phyloP scores from a whole-genome alignment of 495 filamentous ascomycete genomes.

The Penicillium cataractarum region DNA sequence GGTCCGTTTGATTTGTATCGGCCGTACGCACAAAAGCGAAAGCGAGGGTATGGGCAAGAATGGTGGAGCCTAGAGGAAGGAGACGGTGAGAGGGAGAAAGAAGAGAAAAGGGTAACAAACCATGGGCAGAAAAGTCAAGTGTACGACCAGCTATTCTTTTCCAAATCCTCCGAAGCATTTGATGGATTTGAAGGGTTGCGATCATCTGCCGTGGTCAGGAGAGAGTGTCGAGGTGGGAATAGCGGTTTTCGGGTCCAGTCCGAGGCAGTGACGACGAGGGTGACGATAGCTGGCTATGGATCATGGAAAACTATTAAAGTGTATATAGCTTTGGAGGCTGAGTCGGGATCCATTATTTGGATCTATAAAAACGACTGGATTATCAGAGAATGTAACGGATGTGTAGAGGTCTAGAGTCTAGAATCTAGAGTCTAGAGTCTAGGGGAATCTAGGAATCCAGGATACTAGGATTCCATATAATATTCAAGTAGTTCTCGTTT shows the following conservation, averaged over 20 bases:
- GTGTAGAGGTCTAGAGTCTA: no score
- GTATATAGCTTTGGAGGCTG: not conserved
- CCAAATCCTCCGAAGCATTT: not conserved
- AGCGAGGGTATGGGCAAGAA: not conserved
- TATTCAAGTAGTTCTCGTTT: no score
- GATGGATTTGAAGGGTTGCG: not conserved
- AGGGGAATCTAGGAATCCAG: no score
- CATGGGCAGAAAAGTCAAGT: not conserved
- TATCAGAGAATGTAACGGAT: no score
- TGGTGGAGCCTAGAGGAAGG: conserved; percentile 19
- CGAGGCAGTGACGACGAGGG: not conserved
- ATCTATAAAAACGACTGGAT: not conserved
- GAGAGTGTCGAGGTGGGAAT: not conserved
- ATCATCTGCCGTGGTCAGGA: conserved; percentile 6
- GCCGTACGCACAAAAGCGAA: conserved; percentile 1
- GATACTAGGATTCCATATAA: no score
- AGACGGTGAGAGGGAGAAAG: not conserved
- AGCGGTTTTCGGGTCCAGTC: not conserved
- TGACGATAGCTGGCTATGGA: not conserved
- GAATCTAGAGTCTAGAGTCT: no score
- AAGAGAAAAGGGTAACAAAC: not conserved
- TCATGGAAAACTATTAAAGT: no score
- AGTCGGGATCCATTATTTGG: no score
- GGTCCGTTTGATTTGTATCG: not conserved
- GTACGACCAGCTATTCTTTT: not conserved